Evolutionary conservation across 2,329 filamentous ascomycete species (phyloP).

Genomic region (Fusarium musae): DNA sequence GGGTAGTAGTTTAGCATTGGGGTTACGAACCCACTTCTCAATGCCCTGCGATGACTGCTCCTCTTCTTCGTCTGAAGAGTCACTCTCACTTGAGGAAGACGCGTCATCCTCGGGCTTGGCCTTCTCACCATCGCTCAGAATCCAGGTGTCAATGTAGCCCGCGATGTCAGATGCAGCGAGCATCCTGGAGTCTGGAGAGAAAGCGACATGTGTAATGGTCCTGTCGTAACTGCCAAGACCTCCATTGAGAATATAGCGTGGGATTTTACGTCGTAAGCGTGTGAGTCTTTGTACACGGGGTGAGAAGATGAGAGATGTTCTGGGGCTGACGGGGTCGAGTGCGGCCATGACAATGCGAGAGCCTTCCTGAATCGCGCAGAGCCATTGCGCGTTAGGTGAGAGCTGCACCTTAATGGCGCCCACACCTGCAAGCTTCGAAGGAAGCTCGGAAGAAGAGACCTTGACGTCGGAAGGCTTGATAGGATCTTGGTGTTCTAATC

Average conservation of each 20-base stretch:
- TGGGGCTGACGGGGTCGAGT: conserved; percentile 35
- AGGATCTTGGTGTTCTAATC: conserved; percentile 64
- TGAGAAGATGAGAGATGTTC: conserved; percentile 46
- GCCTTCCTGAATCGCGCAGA: conserved; percentile 72
- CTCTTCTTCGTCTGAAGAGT: conserved; percentile 58
- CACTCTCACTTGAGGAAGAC: conserved; percentile 52
- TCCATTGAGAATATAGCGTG: conserved; percentile 68
- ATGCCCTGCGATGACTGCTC: conserved; percentile 51
- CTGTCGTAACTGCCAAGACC: conserved; percentile 81
- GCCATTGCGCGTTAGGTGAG: conserved; percentile 76
- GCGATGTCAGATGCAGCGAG: conserved; percentile 83
- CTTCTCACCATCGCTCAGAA: conserved; percentile 61
- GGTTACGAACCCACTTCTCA: conserved; percentile 80
- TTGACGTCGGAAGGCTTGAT: conserved; percentile 69
- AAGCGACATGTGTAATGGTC: conserved; percentile 77
- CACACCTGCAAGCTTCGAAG: conserved; percentile 62
- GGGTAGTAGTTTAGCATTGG: conserved; percentile 74
- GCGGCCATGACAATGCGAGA: conserved; percentile 64
- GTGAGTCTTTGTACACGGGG: conserved; percentile 56
- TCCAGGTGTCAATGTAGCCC: conserved; percentile 89
- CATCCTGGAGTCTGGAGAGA: conserved; percentile 83
- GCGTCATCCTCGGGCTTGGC: conserved; percentile 50
- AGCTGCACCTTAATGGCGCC: conserved; percentile 78
- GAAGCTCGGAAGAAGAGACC: conserved; percentile 76
- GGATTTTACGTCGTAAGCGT: conserved; percentile 64